phyloP scores from a whole-genome alignment of 345 rosid species.

The Citrus reticulata region DNA sequence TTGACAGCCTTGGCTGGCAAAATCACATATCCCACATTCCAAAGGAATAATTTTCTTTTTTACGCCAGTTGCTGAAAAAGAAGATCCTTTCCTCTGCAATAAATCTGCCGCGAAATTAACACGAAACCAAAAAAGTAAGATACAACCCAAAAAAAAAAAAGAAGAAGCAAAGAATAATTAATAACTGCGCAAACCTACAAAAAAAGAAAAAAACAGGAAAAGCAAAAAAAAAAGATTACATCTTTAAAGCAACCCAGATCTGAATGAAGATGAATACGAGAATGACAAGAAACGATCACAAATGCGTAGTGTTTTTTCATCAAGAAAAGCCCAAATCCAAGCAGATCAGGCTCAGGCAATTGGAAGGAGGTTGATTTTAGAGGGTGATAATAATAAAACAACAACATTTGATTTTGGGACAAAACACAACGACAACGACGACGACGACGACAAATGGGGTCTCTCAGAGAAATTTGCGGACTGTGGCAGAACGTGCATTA shows the following conservation, averaged over 20 bases:
- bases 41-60: slow-evolving; percentile 8
- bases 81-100: slow-evolving; percentile 49
- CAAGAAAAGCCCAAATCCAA: slow-evolving; percentile 27
- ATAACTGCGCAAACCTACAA: slow-evolving; percentile 13
- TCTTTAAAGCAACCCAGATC: slow-evolving; percentile 56
- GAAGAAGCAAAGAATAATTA: slow-evolving; percentile 34
- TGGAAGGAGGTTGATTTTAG: slow-evolving; percentile 13
- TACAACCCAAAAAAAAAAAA: not conserved
- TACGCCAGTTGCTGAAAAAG: slow-evolving; percentile 34
- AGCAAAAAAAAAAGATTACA: slow-evolving; percentile 21
- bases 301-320: slow-evolving; percentile 23
- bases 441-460: slow-evolving; percentile 11
- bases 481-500: slow-evolving; percentile 31
- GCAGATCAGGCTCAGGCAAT: slow-evolving; percentile 48
- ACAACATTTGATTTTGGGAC: slow-evolving; percentile 19
- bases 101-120: slow-evolving; percentile 49
- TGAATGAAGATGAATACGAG: slow-evolving; percentile 26
- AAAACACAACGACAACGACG: not conserved
- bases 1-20: slow-evolving; percentile 22
- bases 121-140: slow-evolving; percentile 43
- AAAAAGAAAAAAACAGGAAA: not conserved
- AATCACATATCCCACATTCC: slow-evolving; percentile 33
- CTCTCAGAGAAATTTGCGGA: slow-evolving; percentile 25
- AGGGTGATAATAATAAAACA: slow-evolving; percentile 26
- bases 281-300: slow-evolving; percentile 16